A percentile compares a stretch with the other conserved stretches of the same genome.
Conservation (phyloP, 495 filamentous ascomycete genomes). For the Penicillium silybi region DNA sequence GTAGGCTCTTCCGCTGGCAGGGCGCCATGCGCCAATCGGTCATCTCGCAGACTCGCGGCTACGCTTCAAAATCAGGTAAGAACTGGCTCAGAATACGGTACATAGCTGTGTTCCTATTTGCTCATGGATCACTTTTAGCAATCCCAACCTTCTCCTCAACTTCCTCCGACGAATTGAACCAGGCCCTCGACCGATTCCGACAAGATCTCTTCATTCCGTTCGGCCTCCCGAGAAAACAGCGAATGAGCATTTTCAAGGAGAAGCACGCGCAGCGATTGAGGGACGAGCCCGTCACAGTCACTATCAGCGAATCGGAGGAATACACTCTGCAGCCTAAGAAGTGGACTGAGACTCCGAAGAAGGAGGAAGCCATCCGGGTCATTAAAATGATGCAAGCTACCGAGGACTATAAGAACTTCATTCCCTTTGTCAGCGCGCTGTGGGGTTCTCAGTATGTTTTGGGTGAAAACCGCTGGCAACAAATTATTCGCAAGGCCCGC, state of each 20-base stretch:
- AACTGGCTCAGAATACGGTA: background rate
- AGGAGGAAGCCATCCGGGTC: slow-evolving; percentile 28
- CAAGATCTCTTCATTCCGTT: slow-evolving; percentile 60
- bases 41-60: slow-evolving; percentile 31
- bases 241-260: slow-evolving; percentile 48
- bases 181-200: slow-evolving; percentile 52
- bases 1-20: slow-evolving; percentile 37
- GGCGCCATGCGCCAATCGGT: slow-evolving; percentile 32
- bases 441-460: slow-evolving; percentile 37
- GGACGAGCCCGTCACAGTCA: slow-evolving; percentile 57
- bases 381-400: slow-evolving; percentile 48
- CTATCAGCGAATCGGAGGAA: slow-evolving; percentile 53
- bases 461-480: slow-evolving; percentile 21
- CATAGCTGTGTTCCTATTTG: background rate
- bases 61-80: slow-evolving; percentile 33
- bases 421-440: slow-evolving; percentile 56
- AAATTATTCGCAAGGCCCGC: slow-evolving; percentile 40
- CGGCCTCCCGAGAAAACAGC: slow-evolving; percentile 53
- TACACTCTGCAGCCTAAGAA: slow-evolving; percentile 51
- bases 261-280: slow-evolving; percentile 49
- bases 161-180: slow-evolving; percentile 49
- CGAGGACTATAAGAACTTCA: slow-evolving; percentile 60
- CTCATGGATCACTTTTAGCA: slow-evolving; percentile 10
- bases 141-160: slow-evolving; percentile 50
- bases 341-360: slow-evolving; percentile 30